These are phyloP conservation scores for Trypanosoma caninum DNA, from an alignment of 208 protist species.

Conservation along the genomic window DNA sequence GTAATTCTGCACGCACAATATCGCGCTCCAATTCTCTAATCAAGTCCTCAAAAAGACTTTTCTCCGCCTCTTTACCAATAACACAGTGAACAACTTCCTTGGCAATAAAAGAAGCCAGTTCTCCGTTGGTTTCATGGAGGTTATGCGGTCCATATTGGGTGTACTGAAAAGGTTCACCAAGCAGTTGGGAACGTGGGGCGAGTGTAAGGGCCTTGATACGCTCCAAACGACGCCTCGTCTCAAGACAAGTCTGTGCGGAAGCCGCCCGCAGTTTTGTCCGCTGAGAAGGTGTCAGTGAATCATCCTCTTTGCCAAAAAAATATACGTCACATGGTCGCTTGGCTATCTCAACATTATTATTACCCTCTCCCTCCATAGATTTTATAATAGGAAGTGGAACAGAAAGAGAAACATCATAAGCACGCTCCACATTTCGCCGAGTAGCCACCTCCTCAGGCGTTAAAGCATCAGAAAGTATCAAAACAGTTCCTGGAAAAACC, in stretches of 20 bases:
- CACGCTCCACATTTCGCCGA: slow-evolving; percentile 7
- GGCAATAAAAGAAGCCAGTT: slow-evolving; percentile 21
- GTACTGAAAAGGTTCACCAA: slow-evolving; percentile 4
- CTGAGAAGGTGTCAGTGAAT: slow-evolving; percentile 12
- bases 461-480: slow-evolving; percentile 18
- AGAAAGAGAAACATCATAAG: slow-evolving; percentile 9
- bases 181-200: background rate
- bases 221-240: slow-evolving; percentile 44
- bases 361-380: background rate
- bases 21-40: slow-evolving; percentile 27
- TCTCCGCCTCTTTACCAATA: slow-evolving; percentile 34
- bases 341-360: too few species aligned
- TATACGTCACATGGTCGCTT: slow-evolving; percentile 23
- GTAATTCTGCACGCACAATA: slow-evolving; percentile 26
- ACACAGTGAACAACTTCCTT: slow-evolving; percentile 43
- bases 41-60: slow-evolving; percentile 29
- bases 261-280: slow-evolving; percentile 23
- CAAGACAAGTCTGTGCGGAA: slow-evolving; percentile 36
- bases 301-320: slow-evolving; percentile 24
- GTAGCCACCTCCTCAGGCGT: slow-evolving; percentile 10
- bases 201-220: slow-evolving; percentile 23
- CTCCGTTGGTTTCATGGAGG: background rate
- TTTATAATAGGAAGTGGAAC: background rate
- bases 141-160: background rate
- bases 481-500: background rate